Evolutionary conservation across 345 rosid species (phyloP).

Genomic region (Acer saccharum): DNA sequence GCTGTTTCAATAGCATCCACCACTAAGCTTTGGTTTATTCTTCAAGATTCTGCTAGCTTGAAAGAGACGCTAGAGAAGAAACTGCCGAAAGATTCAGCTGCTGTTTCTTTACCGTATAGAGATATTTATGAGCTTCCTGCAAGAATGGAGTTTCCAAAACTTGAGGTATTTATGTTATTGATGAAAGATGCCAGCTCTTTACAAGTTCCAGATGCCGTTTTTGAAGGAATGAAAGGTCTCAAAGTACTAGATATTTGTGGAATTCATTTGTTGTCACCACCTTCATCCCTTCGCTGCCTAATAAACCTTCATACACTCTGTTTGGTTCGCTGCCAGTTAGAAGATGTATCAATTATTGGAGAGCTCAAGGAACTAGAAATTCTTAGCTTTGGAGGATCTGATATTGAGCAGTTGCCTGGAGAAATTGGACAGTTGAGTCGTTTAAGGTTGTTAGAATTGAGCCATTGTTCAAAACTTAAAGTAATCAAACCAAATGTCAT

Average conservation of each 20-base stretch:
- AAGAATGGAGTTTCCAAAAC: conserved; percentile 15
- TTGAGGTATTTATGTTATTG: neutral
- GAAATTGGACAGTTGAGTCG: conserved; percentile 19
- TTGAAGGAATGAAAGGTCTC: conserved; percentile 12
- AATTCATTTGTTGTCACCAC: neutral
- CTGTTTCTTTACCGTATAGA: conserved; percentile 5
- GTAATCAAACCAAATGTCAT: conserved; percentile 26
- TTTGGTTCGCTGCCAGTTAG: neutral
- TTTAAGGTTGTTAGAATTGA: conserved; percentile 23
- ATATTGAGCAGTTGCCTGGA: conserved; percentile 12
- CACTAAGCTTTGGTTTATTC: neutral
- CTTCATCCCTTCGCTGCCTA: conserved; percentile 16
- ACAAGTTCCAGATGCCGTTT: conserved; percentile 17
- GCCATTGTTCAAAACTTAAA: conserved; percentile 11
- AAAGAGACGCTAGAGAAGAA: neutral
- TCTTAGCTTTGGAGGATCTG: neutral
- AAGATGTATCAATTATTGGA: conserved; percentile 6
- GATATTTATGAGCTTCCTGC: conserved; percentile 21
- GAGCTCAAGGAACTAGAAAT: neutral
- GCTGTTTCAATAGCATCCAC: conserved; percentile 23
- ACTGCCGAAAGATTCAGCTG: neutral
- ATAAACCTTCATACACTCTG: conserved; percentile 20
- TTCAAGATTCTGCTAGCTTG: neutral
- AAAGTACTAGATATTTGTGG: conserved; percentile 19
- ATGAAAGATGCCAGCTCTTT: neutral